Evolutionary conservation across 257 asterid genomes (phyloP).

Genomic region (Solanum phureja): DNA sequence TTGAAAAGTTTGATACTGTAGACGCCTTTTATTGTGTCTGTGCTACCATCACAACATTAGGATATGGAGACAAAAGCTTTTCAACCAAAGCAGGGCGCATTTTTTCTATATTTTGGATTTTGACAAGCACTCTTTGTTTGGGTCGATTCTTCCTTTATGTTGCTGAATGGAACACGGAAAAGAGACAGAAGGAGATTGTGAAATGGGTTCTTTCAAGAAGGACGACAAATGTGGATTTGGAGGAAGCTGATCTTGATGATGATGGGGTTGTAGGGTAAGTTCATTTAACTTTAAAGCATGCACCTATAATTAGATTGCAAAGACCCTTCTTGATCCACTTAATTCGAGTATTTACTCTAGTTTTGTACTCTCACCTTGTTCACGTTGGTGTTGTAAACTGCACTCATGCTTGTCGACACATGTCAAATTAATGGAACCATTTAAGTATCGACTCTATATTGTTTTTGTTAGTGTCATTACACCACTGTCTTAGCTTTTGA

Average conservation of each 20-base stretch:
- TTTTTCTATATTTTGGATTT: constrained; percentile 79
- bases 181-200: constrained; percentile 48
- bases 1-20: constrained; percentile 49
- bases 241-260: constrained; percentile 78
- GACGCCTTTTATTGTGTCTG: constrained; percentile 86
- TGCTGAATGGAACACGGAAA: constrained; percentile 72
- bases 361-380: not conserved
- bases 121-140: constrained; percentile 61
- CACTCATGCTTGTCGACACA: not conserved
- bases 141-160: constrained; percentile 64
- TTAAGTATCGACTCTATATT: not conserved
- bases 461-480: not conserved
- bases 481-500: not conserved
- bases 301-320: not conserved
- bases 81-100: constrained; percentile 74
- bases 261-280: constrained; percentile 70
- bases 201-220: constrained; percentile 40
- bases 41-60: constrained; percentile 78
- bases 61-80: constrained; percentile 92
- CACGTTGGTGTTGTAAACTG: not conserved
- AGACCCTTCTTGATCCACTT: not conserved
- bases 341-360: not conserved
- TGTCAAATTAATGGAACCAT: not conserved
- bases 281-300: not conserved
- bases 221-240: constrained; percentile 73